Percentiles rank a stretch among this genome's conserved stretches.
phyloP scores from a whole-genome alignment of 2,329 filamentous ascomycete genomes.

The Trichoderma atrobrunneum region DNA sequence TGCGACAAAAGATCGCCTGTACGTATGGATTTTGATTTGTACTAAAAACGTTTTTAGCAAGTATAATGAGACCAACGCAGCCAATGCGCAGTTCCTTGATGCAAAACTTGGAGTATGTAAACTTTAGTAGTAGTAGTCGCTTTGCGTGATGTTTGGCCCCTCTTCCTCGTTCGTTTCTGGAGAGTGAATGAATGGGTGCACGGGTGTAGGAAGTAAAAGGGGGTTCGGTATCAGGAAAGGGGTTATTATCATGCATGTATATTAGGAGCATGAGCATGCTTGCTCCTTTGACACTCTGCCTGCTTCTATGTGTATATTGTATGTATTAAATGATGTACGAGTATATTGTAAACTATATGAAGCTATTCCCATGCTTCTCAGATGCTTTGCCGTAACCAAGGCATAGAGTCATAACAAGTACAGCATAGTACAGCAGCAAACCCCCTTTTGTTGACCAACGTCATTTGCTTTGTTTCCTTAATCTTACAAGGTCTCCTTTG shows the following conservation, averaged over 20 bases:
- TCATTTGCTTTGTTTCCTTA: neutral
- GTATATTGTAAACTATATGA: neutral
- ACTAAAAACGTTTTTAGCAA: constrained; percentile 19
- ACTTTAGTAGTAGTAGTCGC: neutral
- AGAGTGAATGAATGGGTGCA: neutral
- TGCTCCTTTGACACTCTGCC: neutral
- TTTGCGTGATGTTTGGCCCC: neutral
- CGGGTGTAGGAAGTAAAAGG: neutral
- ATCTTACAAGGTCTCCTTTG: neutral
- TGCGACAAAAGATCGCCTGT: constrained; percentile 12
- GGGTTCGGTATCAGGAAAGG: neutral
- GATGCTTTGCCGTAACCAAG: neutral
- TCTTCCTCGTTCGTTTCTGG: neutral
- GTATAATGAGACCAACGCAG: constrained; percentile 21
- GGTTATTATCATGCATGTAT: neutral
- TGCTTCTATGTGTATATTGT: neutral
- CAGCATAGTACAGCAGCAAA: no score
- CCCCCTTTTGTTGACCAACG: neutral
- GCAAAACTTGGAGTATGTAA: neutral
- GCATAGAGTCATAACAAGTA: neutral
- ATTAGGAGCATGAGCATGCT: neutral
- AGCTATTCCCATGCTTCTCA: neutral
- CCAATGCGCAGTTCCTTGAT: constrained; percentile 16
- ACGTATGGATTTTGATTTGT: constrained; percentile 21
- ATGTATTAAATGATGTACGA: neutral